phyloP scores from a whole-genome alignment of 805 yeast genomes.

The Danielia oregonensis region DNA sequence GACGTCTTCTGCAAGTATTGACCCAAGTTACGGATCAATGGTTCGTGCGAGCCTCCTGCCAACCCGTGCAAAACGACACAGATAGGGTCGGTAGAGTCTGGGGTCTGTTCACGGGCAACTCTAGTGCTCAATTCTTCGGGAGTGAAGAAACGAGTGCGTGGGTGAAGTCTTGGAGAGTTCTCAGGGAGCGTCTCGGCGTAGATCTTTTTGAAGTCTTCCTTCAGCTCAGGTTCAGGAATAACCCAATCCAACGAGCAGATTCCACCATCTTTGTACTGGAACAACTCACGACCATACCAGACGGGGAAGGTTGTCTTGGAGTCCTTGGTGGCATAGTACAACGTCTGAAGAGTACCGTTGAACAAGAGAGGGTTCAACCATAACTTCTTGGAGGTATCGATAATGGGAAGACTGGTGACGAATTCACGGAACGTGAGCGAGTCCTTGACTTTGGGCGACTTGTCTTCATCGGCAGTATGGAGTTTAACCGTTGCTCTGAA shows the following conservation, averaged over 20 bases:
- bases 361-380: slow-evolving; percentile 60
- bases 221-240: slow-evolving; percentile 32
- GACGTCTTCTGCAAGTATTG: slow-evolving; percentile 25
- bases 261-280: slow-evolving; percentile 62
- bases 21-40: slow-evolving; percentile 62
- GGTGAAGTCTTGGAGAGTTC: slow-evolving; percentile 40
- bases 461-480: slow-evolving; percentile 18
- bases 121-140: slow-evolving; percentile 38
- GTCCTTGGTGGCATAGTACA: slow-evolving; percentile 57
- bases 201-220: slow-evolving; percentile 21
- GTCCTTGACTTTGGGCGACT: slow-evolving; percentile 10
- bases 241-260: slow-evolving; percentile 74
- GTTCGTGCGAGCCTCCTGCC: slow-evolving; percentile 83
- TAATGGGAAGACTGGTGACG: slow-evolving; percentile 14
- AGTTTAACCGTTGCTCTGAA: slow-evolving; percentile 30
- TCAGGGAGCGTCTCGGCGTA: slow-evolving; percentile 31
- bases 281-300: slow-evolving; percentile 70
- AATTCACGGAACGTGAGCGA: slow-evolving; percentile 9
- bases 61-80: slow-evolving; percentile 70
- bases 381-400: slow-evolving; percentile 34
- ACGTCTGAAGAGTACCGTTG: slow-evolving; percentile 76
- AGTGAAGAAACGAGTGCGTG: slow-evolving; percentile 52
- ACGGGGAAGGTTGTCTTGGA: slow-evolving; percentile 50
- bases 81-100: slow-evolving; percentile 49
- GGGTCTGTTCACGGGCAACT: slow-evolving; percentile 8